Conservation (phyloP, 805 yeast genomes). For the Starmerella vaccinii region DNA sequence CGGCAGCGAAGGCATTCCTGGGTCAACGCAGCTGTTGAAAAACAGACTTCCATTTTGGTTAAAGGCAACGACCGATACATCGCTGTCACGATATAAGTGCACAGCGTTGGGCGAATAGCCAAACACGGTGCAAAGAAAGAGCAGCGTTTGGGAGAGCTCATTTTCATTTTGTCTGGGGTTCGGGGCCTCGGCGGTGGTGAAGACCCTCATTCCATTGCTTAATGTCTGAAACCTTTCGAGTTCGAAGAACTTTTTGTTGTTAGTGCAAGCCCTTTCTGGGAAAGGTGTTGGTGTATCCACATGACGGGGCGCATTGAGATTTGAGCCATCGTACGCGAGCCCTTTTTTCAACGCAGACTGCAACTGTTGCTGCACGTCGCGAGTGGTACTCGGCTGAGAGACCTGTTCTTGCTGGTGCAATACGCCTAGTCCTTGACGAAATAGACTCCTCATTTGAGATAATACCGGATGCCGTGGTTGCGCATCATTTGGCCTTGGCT, state of each 20-base stretch:
- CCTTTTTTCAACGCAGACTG: not conserved
- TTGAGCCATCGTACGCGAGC: not conserved
- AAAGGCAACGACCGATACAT: conserved; percentile 31
- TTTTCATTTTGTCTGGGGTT: conserved; percentile 12
- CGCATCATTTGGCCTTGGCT: not conserved
- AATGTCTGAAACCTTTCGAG: not conserved
- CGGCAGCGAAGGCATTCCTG: conserved; percentile 13
- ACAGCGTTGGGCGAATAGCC: conserved; percentile 7
- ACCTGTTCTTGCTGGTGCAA: not conserved
- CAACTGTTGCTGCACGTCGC: not conserved
- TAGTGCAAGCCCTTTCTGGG: not conserved
- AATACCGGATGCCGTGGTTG: not conserved
- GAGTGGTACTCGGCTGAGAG: not conserved
- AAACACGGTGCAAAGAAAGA: conserved; percentile 7
- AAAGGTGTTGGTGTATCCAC: conserved; percentile 11
- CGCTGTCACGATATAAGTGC: conserved; percentile 14
- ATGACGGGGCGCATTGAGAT: not conserved
- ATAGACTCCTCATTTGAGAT: not conserved
- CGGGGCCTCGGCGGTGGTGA: not conserved
- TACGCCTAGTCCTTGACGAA: not conserved
- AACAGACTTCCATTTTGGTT: conserved; percentile 32
- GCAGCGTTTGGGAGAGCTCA: conserved; percentile 6
- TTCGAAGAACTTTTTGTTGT: not conserved
- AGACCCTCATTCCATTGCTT: conserved; percentile 6
- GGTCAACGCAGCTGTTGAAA: conserved; percentile 29